Evolutionary conservation across 176 grass and related monocot species (phyloP).

Genomic region (Miscanthus lutarioriparius): DNA sequence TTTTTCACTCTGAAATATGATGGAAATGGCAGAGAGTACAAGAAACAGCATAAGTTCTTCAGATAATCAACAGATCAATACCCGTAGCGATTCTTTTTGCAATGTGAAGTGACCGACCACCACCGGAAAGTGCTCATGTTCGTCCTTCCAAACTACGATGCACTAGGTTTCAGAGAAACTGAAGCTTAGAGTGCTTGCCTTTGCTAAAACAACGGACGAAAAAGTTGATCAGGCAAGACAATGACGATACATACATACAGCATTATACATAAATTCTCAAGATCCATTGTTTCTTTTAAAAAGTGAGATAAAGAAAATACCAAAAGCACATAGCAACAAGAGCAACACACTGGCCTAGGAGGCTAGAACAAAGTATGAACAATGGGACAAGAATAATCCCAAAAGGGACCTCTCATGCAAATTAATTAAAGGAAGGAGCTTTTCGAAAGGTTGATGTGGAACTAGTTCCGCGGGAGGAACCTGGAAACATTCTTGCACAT

Average conservation of each 20-base stretch:
- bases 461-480: conserved; percentile 39
- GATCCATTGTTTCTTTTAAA: not conserved
- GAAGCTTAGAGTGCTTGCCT: not conserved
- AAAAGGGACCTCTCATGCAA: conserved; percentile 14
- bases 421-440: conserved; percentile 22
- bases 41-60: not conserved
- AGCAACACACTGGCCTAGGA: conserved; percentile 10
- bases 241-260: not conserved
- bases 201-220: not conserved
- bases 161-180: conserved; percentile 3
- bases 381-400: conserved; percentile 42
- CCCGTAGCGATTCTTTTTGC: not conserved
- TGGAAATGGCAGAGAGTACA: too few relatives aligned
- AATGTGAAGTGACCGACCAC: not conserved
- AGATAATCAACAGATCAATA: not conserved
- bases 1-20: not conserved
- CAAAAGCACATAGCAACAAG: not conserved
- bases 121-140: not conserved
- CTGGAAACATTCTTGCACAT: conserved; percentile 32
- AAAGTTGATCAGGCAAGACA: conserved; percentile 11
- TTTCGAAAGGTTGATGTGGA: conserved; percentile 23
- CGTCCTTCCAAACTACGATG: conserved; percentile 2
- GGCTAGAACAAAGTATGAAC: too few relatives aligned
- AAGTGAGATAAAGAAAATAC: not conserved
- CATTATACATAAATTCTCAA: too few relatives aligned